Percentiles rank a stretch among this genome's conserved stretches.
These are phyloP conservation scores for Boletus tomentosulus DNA, from an alignment of 768 basidiomycete genomes.

Conservation along the genomic window DNA sequence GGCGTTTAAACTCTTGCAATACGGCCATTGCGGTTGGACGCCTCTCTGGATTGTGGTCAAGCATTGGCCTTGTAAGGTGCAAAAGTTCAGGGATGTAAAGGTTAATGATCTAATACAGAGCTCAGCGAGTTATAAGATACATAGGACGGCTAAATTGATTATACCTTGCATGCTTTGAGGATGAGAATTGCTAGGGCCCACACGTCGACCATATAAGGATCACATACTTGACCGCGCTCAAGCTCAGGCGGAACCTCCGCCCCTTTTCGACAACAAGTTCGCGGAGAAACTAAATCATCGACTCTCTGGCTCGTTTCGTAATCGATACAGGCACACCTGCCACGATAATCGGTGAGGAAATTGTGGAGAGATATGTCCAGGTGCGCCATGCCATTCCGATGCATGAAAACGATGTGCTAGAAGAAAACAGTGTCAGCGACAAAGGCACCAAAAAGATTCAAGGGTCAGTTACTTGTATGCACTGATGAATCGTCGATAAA, in stretches of 20 bases:
- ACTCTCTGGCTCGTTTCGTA: conserved; percentile 63
- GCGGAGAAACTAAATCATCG: conserved; percentile 34
- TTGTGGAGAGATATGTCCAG: conserved; percentile 71
- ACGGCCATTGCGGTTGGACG: conserved; percentile 50
- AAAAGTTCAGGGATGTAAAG: conserved; percentile 58
- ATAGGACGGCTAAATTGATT: conserved; percentile 7
- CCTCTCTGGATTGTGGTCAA: conserved; percentile 45
- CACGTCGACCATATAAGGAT: conserved; percentile 71
- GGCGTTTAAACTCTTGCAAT: conserved; percentile 48
- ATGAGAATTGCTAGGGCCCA: conserved; percentile 69
- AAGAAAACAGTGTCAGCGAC: conserved; percentile 2
- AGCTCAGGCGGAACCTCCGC: conserved; percentile 73
- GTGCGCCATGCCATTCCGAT: conserved; percentile 59
- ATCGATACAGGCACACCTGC: conserved; percentile 70
- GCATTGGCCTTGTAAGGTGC: conserved; percentile 54
- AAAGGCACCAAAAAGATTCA: neutral
- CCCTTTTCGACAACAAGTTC: conserved; percentile 43
- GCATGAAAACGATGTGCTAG: conserved; percentile 71
- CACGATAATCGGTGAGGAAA: conserved; percentile 60
- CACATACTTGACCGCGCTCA: conserved; percentile 43
- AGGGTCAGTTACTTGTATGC: conserved; percentile 52
- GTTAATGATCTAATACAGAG: conserved; percentile 44
- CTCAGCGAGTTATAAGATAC: conserved; percentile 3
- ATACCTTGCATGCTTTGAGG: conserved; percentile 60
- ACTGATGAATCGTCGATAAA: conserved; percentile 56